These are phyloP conservation scores for Pseudevernia furfuracea DNA, from an alignment of 495 filamentous ascomycete species.

Conservation along the genomic window DNA sequence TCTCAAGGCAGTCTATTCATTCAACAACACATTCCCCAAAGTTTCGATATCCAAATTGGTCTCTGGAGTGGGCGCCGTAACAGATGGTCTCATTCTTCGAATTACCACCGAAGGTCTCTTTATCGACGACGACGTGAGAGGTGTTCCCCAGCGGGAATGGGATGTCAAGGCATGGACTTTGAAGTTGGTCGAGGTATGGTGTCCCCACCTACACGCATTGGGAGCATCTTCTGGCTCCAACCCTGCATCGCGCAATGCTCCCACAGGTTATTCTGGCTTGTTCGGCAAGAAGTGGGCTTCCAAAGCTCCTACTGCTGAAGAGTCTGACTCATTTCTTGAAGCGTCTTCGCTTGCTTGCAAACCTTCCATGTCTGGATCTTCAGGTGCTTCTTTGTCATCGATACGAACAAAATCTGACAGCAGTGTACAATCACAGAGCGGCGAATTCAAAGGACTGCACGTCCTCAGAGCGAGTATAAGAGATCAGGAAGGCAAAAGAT, in stretches of 20 bases:
- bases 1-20: constrained; percentile 82
- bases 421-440: constrained; percentile 39
- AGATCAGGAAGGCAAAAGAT: constrained; percentile 76
- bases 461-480: constrained; percentile 73
- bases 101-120: constrained; percentile 89
- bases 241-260: constrained; percentile 28
- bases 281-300: constrained; percentile 36
- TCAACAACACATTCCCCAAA: constrained; percentile 73
- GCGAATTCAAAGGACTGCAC: constrained; percentile 58
- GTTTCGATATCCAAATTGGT: constrained; percentile 76
- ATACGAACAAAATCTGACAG: constrained; percentile 27
- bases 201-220: constrained; percentile 43
- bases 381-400: constrained; percentile 31
- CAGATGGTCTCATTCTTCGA: constrained; percentile 76
- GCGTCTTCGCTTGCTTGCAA: constrained; percentile 55
- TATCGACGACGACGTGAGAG: constrained; percentile 87
- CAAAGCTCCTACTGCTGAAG: constrained; percentile 49
- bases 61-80: constrained; percentile 64
- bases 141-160: constrained; percentile 88
- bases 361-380: constrained; percentile 46
- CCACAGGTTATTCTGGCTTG: constrained; percentile 28
- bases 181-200: constrained; percentile 86
- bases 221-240: constrained; percentile 35
- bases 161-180: constrained; percentile 97
- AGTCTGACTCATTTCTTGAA: constrained; percentile 53